Evolutionary conservation across 768 basidiomycete genomes (phyloP).

Genomic region (Amanita exitialis): DNA sequence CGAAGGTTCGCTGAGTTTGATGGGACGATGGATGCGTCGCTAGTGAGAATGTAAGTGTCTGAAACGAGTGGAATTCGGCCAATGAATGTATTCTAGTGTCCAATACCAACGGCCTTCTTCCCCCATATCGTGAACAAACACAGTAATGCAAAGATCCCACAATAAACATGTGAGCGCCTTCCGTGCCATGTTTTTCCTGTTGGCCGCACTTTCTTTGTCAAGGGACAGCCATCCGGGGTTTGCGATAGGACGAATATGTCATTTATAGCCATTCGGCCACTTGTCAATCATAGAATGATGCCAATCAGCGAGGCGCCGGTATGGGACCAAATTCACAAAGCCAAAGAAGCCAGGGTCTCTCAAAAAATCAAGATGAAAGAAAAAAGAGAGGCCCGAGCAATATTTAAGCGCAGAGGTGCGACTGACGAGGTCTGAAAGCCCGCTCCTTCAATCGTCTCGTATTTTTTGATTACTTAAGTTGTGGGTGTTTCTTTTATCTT

Average conservation of each 20-base stretch:
- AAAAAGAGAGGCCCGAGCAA: neutral
- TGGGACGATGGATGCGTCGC: neutral
- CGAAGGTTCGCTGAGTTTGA: neutral
- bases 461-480: constrained; percentile 9
- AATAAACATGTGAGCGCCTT: neutral
- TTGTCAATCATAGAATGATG: neutral
- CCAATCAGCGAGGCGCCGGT: neutral
- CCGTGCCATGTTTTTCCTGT: neutral
- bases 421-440: neutral
- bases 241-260: neutral
- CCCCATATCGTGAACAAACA: neutral
- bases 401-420: neutral
- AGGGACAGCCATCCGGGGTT: neutral
- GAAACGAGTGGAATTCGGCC: neutral
- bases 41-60: neutral
- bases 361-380: neutral
- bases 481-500: constrained; percentile 26
- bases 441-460: neutral
- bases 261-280: neutral
- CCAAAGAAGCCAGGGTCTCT: neutral
- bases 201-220: neutral
- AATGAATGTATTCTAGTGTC: neutral
- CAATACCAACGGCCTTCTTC: neutral
- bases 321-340: neutral
- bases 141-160: neutral